phyloP scores from a whole-genome alignment of 208 protist genomes.

The Wallacemonas sp. region DNA sequence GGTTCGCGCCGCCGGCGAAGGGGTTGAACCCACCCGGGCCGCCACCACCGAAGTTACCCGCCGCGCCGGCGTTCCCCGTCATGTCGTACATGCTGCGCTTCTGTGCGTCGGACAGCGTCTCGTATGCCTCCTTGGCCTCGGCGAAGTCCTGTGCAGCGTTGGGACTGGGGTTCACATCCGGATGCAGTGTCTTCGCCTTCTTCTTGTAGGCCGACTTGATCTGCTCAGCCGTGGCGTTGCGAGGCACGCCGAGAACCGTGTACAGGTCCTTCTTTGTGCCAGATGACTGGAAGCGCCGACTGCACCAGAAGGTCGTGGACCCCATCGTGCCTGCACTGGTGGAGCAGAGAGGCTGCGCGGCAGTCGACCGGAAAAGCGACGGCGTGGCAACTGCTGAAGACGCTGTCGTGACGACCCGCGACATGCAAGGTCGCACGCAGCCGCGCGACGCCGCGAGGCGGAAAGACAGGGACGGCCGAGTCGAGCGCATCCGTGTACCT shows the following conservation, averaged over 20 bases:
- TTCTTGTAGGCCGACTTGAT: slow-evolving; percentile 88
- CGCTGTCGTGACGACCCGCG: not conserved
- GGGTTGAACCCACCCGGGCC: slow-evolving; percentile 45
- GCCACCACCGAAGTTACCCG: slow-evolving; percentile 49
- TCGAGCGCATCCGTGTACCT: no score
- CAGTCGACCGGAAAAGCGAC: slow-evolving; percentile 24
- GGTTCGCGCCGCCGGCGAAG: slow-evolving; percentile 39
- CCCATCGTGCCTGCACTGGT: not conserved
- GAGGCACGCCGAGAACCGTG: slow-evolving; percentile 65
- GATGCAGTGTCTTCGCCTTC: slow-evolving; percentile 85
- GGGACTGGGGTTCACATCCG: slow-evolving; percentile 83
- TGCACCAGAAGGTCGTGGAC: not conserved
- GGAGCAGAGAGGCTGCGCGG: slow-evolving; percentile 9
- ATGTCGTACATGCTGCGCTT: slow-evolving; percentile 92
- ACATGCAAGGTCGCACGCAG: not conserved
- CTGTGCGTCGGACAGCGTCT: slow-evolving; percentile 85
- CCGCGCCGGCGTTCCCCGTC: slow-evolving; percentile 80
- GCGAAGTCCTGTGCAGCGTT: slow-evolving; percentile 85
- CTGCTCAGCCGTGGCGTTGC: slow-evolving; percentile 79
- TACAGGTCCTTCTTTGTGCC: slow-evolving; percentile 79
- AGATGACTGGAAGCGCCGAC: slow-evolving; percentile 26
- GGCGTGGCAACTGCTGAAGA: slow-evolving; percentile 12
- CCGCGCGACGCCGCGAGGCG: not conserved
- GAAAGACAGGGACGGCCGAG: not conserved
- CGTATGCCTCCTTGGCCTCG: slow-evolving; percentile 90